These are phyloP conservation scores for Cryptococcus deneoformans DNA, from an alignment of 1,284 basidiomycete species.

Conservation along the genomic window DNA sequence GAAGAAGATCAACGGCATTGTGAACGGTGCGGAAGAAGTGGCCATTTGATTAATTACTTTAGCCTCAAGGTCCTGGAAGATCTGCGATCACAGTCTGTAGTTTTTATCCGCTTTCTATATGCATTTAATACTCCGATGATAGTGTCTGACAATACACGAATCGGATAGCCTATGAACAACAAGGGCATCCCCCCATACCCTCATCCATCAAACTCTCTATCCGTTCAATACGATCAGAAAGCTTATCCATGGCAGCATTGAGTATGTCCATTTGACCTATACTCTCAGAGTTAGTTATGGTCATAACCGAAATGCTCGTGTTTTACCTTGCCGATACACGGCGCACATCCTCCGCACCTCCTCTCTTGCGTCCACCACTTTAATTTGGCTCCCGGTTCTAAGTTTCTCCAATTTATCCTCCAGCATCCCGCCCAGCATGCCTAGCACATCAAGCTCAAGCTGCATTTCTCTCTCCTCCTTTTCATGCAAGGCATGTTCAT, in stretches of 20 bases:
- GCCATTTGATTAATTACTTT: too few relatives aligned
- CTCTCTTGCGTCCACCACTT: constrained; percentile 14
- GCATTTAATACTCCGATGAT: too few relatives aligned
- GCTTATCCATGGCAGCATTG: constrained; percentile 22
- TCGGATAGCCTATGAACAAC: too few relatives aligned
- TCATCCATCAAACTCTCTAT: constrained; percentile 34
- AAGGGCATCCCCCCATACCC: constrained; percentile 16
- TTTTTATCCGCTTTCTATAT: too few relatives aligned
- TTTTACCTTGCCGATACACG: constrained; percentile 33
- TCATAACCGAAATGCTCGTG: too few relatives aligned
- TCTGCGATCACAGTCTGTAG: too few relatives aligned
- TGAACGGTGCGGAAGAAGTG: too few relatives aligned
- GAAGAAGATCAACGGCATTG: too few relatives aligned
- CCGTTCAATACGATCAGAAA: constrained; percentile 31
- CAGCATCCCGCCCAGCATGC: constrained; percentile 63
- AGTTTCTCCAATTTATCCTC: constrained; percentile 58
- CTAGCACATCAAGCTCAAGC: constrained; percentile 55
- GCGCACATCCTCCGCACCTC: constrained; percentile 30
- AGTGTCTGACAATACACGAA: too few relatives aligned
- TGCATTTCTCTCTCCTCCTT: constrained; percentile 61
- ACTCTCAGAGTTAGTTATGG: not conserved
- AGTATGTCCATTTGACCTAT: constrained; percentile 36
- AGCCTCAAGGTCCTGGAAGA: too few relatives aligned
- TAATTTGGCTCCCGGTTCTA: constrained; percentile 36
- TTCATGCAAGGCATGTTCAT: constrained; percentile 39